These are phyloP conservation scores for Xylaria cubensis DNA, from an alignment of 495 filamentous ascomycete genomes.

Conservation along the genomic window DNA sequence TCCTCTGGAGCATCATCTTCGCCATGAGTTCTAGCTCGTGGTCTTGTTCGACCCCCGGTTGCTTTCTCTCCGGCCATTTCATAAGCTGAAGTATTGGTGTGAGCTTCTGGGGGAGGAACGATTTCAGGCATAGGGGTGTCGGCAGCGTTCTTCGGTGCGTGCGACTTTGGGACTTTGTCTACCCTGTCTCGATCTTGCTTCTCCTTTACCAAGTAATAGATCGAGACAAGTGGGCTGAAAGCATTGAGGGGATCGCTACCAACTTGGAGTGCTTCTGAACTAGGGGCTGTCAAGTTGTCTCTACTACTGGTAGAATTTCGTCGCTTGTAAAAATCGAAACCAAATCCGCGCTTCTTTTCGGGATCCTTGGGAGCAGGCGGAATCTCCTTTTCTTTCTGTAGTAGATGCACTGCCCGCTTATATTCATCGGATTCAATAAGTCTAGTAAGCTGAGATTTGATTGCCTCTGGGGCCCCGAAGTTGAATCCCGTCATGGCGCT, in stretches of 20 bases:
- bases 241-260: constrained; percentile 92
- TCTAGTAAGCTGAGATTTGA: constrained; percentile 79
- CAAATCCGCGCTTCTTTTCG: constrained; percentile 86
- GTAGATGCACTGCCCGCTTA: constrained; percentile 72
- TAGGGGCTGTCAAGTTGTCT: constrained; percentile 87
- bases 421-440: constrained; percentile 91
- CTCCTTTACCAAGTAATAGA: constrained; percentile 95
- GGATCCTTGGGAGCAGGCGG: constrained; percentile 65
- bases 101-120: constrained; percentile 81
- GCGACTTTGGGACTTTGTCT: constrained; percentile 66
- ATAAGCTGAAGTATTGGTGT: constrained; percentile 84
- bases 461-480: constrained; percentile 86
- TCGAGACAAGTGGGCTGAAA: constrained; percentile 88
- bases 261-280: constrained; percentile 79
- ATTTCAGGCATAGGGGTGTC: constrained; percentile 66
- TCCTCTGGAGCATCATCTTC: constrained; percentile 87
- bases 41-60: constrained; percentile 77
- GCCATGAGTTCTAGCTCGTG: constrained; percentile 89
- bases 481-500: constrained; percentile 98
- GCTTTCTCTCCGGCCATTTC: constrained; percentile 83
- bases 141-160: constrained; percentile 60
- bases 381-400: constrained; percentile 67
- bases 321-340: constrained; percentile 97
- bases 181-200: constrained; percentile 83
- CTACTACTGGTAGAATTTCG: constrained; percentile 85